Conservation (phyloP, 2,329 filamentous ascomycete species). For the Mycosphaerella sp. region DNA sequence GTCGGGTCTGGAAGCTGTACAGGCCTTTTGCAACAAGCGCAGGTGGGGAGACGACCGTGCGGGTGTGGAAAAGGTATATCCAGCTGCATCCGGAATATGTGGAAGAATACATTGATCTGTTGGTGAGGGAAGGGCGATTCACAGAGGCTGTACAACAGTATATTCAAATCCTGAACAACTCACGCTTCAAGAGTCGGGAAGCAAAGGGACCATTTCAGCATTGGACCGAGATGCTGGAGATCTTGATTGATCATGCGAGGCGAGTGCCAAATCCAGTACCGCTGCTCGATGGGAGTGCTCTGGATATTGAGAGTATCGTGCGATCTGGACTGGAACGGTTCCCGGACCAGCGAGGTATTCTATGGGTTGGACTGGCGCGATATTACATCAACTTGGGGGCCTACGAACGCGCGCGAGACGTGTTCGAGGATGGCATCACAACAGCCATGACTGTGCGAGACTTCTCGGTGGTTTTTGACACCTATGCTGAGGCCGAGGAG, state of each 20-base stretch:
- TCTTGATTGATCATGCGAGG: slow-evolving; percentile 77
- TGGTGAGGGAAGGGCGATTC: slow-evolving; percentile 74
- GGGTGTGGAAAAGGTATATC: slow-evolving; percentile 93
- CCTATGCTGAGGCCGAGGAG: slow-evolving; percentile 95
- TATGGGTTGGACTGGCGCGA: slow-evolving; percentile 90
- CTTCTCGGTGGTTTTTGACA: slow-evolving; percentile 93
- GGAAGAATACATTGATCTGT: slow-evolving; percentile 89
- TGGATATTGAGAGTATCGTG: slow-evolving; percentile 88
- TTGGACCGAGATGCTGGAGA: slow-evolving; percentile 95
- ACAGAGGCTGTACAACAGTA: slow-evolving; percentile 88
- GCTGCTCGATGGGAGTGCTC: slow-evolving; percentile 70
- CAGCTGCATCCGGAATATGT: slow-evolving; percentile 93
- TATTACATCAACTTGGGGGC: slow-evolving; percentile 94
- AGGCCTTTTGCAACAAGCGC: slow-evolving; percentile 85
- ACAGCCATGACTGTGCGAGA: slow-evolving; percentile 99
- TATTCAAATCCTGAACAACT: slow-evolving; percentile 85
- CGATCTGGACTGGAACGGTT: slow-evolving; percentile 86
- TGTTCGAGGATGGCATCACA: slow-evolving; percentile 93
- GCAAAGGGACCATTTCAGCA: slow-evolving; percentile 93
- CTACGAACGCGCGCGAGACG: slow-evolving; percentile 85
- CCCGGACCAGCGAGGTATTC: slow-evolving; percentile 84
- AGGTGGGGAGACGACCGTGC: slow-evolving; percentile 81
- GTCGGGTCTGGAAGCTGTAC: slow-evolving; percentile 90
- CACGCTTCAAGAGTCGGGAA: slow-evolving; percentile 83
- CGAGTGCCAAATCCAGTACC: slow-evolving; percentile 60